A percentile compares a stretch with the other conserved stretches of the same genome.
phyloP scores from a whole-genome alignment of 345 rosid species.

The Cardamine resedifolia region DNA sequence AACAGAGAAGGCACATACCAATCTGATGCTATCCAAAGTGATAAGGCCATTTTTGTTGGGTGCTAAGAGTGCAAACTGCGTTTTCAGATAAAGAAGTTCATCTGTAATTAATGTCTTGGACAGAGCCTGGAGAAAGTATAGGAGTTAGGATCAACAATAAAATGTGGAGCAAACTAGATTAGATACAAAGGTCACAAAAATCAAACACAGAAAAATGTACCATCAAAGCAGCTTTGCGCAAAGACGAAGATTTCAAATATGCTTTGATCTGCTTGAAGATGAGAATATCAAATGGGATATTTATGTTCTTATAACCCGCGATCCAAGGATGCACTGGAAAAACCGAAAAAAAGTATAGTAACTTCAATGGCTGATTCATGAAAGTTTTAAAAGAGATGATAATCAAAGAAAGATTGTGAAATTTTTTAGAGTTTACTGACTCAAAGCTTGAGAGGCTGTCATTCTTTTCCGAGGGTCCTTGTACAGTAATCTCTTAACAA shows the following conservation, averaged over 20 bases:
- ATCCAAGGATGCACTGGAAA: conserved; percentile 96
- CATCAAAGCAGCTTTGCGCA: conserved; percentile 91
- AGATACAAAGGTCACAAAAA: neutral
- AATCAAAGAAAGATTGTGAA: conserved; percentile 22
- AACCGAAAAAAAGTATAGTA: neutral
- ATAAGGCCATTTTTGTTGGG: conserved; percentile 70
- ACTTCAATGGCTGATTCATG: conserved; percentile 9
- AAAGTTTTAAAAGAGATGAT: conserved; percentile 1
- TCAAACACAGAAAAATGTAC: conserved; percentile 43
- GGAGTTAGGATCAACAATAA: neutral
- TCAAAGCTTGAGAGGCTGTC: conserved; percentile 92
- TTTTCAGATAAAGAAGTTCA: conserved; percentile 62
- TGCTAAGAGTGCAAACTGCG: conserved; percentile 72
- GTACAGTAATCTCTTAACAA: conserved; percentile 70
- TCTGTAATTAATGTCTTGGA: conserved; percentile 73
- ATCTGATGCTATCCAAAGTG: conserved; percentile 63
- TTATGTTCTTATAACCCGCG: conserved; percentile 44
- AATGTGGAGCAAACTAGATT: neutral
- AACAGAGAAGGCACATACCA: conserved; percentile 40
- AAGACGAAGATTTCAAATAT: conserved; percentile 78
- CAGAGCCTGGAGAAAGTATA: conserved; percentile 58
- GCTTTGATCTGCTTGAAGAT: conserved; percentile 73
- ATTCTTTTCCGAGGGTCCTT: conserved; percentile 90
- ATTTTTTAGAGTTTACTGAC: conserved; percentile 46
- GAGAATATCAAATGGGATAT: conserved; percentile 74